Evolutionary conservation across 768 basidiomycete species (phyloP).

Genomic region (Lentinula aciculospora): DNA sequence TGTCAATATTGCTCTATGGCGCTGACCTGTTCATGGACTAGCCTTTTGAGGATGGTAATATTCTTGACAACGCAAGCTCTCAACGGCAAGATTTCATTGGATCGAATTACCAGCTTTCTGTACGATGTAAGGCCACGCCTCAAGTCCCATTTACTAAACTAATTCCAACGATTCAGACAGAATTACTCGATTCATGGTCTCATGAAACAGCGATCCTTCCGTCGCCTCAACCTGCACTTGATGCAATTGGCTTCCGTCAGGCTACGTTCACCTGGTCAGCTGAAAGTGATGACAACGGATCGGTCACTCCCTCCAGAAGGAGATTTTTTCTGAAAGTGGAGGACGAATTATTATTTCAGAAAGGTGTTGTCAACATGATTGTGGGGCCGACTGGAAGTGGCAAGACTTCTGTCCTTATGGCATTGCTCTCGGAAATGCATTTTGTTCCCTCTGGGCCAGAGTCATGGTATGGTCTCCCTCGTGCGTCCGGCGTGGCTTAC

Average conservation of each 20-base stretch:
- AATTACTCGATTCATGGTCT: constrained; percentile 2
- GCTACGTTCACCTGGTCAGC: constrained; percentile 6
- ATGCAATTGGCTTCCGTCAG: constrained; percentile 4
- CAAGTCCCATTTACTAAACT: neutral
- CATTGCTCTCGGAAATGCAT: constrained; percentile 33
- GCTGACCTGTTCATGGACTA: constrained; percentile 1
- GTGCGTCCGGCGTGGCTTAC: constrained; percentile 49
- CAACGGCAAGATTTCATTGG: constrained; percentile 2
- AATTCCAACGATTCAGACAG: neutral
- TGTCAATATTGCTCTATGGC: constrained; percentile 13
- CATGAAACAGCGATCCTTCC: neutral
- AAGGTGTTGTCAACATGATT: constrained; percentile 33
- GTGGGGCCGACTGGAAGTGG: constrained; percentile 34
- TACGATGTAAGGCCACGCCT: neutral
- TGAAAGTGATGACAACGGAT: neutral
- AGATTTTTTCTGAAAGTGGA: constrained; percentile 34
- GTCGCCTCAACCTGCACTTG: neutral
- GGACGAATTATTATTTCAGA: constrained; percentile 35
- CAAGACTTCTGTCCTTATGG: constrained; percentile 35
- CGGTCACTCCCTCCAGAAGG: constrained; percentile 16
- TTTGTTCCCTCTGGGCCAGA: constrained; percentile 31
- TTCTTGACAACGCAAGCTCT: neutral
- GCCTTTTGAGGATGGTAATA: neutral
- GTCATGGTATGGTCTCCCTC: constrained; percentile 46
- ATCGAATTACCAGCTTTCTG: constrained; percentile 2